These are phyloP conservation scores for Phialophora verrucosa DNA, from an alignment of 2,329 filamentous ascomycete species.

Conservation along the genomic window DNA sequence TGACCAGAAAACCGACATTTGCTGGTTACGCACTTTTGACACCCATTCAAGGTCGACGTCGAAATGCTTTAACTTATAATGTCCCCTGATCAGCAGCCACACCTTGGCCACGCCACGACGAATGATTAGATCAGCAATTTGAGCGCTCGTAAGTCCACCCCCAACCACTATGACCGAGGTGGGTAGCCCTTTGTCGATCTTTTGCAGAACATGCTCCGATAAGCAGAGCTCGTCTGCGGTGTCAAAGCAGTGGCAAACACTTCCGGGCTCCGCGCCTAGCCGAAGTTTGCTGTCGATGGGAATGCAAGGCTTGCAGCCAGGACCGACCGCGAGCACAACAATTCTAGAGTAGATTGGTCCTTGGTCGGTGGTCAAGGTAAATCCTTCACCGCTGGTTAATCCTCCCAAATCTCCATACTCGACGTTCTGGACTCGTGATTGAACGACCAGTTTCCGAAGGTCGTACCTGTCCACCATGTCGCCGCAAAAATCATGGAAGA, in stretches of 20 bases:
- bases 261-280: slow-evolving; percentile 41
- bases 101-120: slow-evolving; percentile 70
- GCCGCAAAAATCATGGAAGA: slow-evolving; percentile 68
- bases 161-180: slow-evolving; percentile 71
- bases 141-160: slow-evolving; percentile 77
- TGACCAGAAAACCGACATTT: slow-evolving; percentile 78
- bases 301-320: slow-evolving; percentile 59
- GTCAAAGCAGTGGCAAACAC: slow-evolving; percentile 67
- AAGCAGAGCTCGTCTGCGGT: slow-evolving; percentile 61
- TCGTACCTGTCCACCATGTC: slow-evolving; percentile 64
- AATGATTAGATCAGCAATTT: slow-evolving; percentile 71
- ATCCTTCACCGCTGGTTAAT: slow-evolving; percentile 58
- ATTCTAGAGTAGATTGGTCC: slow-evolving; percentile 61
- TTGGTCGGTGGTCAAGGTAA: slow-evolving; percentile 65
- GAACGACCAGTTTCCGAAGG: slow-evolving; percentile 62
- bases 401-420: slow-evolving; percentile 60
- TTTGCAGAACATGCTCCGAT: slow-evolving; percentile 57
- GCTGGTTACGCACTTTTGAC: slow-evolving; percentile 78
- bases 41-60: slow-evolving; percentile 80
- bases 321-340: slow-evolving; percentile 73
- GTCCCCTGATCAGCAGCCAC: slow-evolving; percentile 70
- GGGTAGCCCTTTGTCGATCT: slow-evolving; percentile 54
- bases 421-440: slow-evolving; percentile 67
- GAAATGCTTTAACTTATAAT: slow-evolving; percentile 71
- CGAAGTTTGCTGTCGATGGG: slow-evolving; percentile 27